Conservation (phyloP, 2,329 filamentous ascomycete species). For the Calonectria honghensis region DNA sequence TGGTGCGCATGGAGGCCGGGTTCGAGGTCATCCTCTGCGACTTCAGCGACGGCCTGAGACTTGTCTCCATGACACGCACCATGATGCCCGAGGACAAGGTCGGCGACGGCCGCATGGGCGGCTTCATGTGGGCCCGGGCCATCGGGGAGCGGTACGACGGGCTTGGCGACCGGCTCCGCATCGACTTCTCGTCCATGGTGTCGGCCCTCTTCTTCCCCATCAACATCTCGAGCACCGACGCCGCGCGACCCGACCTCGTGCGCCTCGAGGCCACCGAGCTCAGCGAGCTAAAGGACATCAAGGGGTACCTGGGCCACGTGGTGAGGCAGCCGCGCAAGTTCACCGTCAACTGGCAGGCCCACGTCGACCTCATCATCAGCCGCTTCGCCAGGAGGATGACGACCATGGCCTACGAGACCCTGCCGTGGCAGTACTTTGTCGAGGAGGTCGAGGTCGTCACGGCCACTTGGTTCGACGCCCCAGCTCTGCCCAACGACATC, state of each 20-base stretch:
- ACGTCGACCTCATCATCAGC: conserved; percentile 79
- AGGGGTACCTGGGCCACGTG: conserved; percentile 66
- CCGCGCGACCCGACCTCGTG: conserved; percentile 58
- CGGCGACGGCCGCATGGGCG: conserved; percentile 52
- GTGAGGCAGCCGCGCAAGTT: conserved; percentile 58
- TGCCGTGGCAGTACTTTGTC: conserved; percentile 57
- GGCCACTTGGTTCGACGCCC: conserved; percentile 66
- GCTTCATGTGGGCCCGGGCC: conserved; percentile 65
- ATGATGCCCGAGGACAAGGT: conserved; percentile 45
- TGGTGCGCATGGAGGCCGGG: conserved; percentile 81
- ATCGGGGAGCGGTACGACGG: conserved; percentile 67
- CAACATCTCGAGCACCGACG: conserved; percentile 67
- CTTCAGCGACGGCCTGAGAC: conserved; percentile 68
- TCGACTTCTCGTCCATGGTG: conserved; percentile 72
- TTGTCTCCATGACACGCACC: conserved; percentile 58
- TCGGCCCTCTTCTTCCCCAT: conserved; percentile 71
- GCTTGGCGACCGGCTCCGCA: conserved; percentile 63
- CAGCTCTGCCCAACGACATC: conserved; percentile 50
- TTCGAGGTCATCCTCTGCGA: conserved; percentile 83
- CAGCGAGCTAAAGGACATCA: conserved; percentile 60
- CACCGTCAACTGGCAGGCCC: conserved; percentile 77
- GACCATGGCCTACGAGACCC: conserved; percentile 58
- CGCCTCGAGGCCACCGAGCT: conserved; percentile 56
- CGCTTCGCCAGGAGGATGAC: conserved; percentile 76
- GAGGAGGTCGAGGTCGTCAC: conserved; percentile 63